Evolutionary conservation across 2,329 filamentous ascomycete genomes (phyloP), one percentile per base, ranked within the genome.

Genomic region (Sclerotinia sclerotiorum): DNA sequence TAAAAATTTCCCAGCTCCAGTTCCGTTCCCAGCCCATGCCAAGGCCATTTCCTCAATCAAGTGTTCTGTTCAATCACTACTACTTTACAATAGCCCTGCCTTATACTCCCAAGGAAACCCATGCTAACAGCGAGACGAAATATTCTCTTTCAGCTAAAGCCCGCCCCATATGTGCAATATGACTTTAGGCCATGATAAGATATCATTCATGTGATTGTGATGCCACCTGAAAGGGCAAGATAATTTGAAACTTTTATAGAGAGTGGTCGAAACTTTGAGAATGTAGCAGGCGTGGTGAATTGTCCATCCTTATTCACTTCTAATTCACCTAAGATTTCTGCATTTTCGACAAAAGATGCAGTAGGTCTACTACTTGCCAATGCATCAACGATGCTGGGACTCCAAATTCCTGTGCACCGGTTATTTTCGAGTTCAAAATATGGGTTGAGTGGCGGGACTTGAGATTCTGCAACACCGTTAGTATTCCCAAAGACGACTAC

Each of bases 321-420:
- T 13, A 87, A 81, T 71, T 86, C 85, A 55, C 87, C 87, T 69
- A 91, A 88, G 2, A 83, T 86, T 65, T 91, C 88, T 17, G 84
- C 82, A 67, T 91, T 81, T 72, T 90, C 85, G 55, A 85, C 81
- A 73, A 89, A 92, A 1, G 80, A 79, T 4, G 84, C 84, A 1
- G 80, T 77, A 0, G 90, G 89, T 7, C 90, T 84, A 17, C 85
- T 83, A 49, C 82, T 80, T 44, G 82, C 81, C 65, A 93, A 83
- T 68, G 86, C 83, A 32, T 84, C 80, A 13, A 92, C 79, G 57
- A 93, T 92, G 10, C 80, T 77, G 11, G 90, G 85, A 75, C 87
- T 92, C 90, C 90, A 93, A 2, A 93, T 84, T 6, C 90, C 90
- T 1, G 86, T 88, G 73, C 88, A 90, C 74, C 82, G 79, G 49